These are phyloP conservation scores for Rhodocollybia butyracea DNA, from an alignment of 768 basidiomycete genomes.

Conservation along the genomic window DNA sequence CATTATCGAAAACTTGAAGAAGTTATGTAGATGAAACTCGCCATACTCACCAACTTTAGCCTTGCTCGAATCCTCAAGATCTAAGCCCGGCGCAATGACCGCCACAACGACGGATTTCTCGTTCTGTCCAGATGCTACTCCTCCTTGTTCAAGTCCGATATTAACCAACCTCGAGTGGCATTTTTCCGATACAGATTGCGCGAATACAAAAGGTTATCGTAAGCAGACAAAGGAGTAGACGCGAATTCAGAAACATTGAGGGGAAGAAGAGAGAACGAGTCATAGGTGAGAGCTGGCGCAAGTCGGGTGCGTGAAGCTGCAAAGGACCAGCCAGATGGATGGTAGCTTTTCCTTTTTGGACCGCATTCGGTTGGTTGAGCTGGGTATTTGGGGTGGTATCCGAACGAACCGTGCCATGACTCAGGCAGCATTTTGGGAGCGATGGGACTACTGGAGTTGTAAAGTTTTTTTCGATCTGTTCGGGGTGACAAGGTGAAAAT, in stretches of 20 bases:
- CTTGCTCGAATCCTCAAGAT: constrained; percentile 23
- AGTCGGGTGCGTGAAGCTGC: constrained; percentile 76
- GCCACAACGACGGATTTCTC: constrained; percentile 56
- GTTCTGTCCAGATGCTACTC: constrained; percentile 30
- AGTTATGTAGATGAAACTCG: constrained; percentile 25
- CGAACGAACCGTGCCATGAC: no score
- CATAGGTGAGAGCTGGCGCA: constrained; percentile 57
- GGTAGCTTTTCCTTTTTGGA: no score
- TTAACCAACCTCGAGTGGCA: constrained; percentile 52
- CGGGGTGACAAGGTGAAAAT: no score
- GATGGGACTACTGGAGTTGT: no score
- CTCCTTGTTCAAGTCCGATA: constrained; percentile 35
- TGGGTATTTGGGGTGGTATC: no score
- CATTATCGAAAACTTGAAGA: constrained; percentile 7
- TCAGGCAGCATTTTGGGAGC: no score
- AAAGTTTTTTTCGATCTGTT: no score
- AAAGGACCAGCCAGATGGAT: no score
- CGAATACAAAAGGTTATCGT: constrained; percentile 30
- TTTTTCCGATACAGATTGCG: constrained; percentile 41
- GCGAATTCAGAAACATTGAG: constrained; percentile 62
- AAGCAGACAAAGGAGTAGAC: constrained; percentile 15
- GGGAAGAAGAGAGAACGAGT: constrained; percentile 48
- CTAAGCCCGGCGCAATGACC: constrained; percentile 51
- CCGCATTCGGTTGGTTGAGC: no score
- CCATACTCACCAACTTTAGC: constrained; percentile 58